Conservation (phyloP, 2,329 filamentous ascomycete genomes). For the Alternaria sp. region DNA sequence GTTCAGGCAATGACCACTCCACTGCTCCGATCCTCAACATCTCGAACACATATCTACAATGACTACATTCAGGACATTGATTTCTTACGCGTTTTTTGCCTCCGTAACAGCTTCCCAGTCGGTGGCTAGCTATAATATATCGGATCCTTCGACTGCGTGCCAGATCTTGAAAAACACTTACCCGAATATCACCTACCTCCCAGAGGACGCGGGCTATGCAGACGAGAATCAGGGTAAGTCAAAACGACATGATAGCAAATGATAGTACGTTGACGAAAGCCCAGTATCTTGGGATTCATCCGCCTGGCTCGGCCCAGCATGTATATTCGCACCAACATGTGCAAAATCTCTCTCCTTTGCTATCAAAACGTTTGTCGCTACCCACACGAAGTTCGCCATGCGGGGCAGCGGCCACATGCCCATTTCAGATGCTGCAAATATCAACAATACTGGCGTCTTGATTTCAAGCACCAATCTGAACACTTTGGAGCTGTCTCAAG, state of each 20-base stretch:
- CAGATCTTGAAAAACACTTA: neutral
- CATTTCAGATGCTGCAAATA: neutral
- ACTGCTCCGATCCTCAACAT: too few species aligned
- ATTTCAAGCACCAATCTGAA: neutral
- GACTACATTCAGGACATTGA: neutral
- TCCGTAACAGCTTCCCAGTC: neutral
- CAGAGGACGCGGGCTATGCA: neutral
- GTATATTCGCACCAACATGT: neutral
- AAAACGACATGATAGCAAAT: neutral
- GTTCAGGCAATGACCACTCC: too few species aligned
- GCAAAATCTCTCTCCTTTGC: neutral
- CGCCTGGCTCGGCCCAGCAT: neutral
- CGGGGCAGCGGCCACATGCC: neutral
- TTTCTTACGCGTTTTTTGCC: neutral
- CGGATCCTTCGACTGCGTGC: neutral
- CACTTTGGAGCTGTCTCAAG: neutral
- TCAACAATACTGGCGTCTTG: neutral
- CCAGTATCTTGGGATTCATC: neutral
- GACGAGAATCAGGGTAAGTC: neutral
- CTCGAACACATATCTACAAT: neutral
- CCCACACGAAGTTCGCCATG: neutral
- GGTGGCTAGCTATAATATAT: neutral
- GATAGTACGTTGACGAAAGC: neutral
- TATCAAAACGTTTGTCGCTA: neutral
- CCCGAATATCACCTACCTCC: neutral